These are phyloP conservation scores for Phycomyces nitens DNA, from an alignment of 192 early-diverging fungal genomes.

Conservation along the genomic window DNA sequence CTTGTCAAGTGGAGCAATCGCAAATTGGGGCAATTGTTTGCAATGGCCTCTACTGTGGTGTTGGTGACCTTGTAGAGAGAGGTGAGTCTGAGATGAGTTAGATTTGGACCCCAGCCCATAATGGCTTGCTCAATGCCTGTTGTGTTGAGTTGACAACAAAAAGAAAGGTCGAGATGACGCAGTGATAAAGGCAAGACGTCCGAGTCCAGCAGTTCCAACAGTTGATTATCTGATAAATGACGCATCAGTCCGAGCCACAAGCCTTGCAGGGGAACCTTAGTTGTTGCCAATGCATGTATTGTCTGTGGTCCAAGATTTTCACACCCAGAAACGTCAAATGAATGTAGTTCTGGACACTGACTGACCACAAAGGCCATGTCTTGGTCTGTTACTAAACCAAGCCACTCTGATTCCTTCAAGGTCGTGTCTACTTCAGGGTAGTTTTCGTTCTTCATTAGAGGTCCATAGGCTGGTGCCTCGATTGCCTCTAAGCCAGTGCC, in stretches of 20 bases:
- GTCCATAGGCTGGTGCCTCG: background rate
- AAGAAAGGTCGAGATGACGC: conserved; percentile 13
- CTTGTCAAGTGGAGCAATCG: conserved; percentile 11
- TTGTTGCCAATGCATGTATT: background rate
- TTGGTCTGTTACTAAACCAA: conserved; percentile 5
- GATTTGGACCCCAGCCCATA: conserved; percentile 1
- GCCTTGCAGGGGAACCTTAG: background rate
- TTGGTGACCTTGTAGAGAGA: conserved; percentile 14
- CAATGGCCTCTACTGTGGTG: background rate
- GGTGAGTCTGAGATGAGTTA: conserved; percentile 16
- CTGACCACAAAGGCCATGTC: conserved; percentile 4
- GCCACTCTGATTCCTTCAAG: conserved; percentile 21
- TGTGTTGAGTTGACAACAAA: background rate
- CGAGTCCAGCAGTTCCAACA: background rate
- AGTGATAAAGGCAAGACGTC: background rate
- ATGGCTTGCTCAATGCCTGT: background rate
- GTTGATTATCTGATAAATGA: background rate
- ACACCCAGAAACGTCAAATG: conserved; percentile 14
- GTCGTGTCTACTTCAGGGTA: conserved; percentile 19
- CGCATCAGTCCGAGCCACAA: conserved; percentile 11
- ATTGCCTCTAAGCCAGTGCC: conserved; percentile 17
- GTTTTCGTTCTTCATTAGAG: conserved; percentile 3
- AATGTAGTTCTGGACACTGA: conserved; percentile 8
- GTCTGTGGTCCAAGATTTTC: background rate
- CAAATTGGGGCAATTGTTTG: conserved; percentile 5